Percentiles rank a stretch among this genome's conserved stretches.
phyloP scores from a whole-genome alignment of 2,329 filamentous ascomycete genomes.

The Elsinoe fawcettii region DNA sequence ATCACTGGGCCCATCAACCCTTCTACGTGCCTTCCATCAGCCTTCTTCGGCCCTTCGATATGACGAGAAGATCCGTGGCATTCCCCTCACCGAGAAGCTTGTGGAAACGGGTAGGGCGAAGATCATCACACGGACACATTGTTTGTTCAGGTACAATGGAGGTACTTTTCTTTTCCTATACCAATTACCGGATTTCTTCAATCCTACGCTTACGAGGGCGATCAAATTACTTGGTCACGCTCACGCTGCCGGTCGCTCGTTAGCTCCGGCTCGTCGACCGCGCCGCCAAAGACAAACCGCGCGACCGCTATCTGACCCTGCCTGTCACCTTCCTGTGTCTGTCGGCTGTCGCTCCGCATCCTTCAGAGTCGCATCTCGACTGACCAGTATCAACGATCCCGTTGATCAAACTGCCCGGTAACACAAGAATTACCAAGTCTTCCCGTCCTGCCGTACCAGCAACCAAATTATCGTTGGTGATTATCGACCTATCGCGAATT shows the following conservation, averaged over 20 bases:
- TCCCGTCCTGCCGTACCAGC: conserved; percentile 1
- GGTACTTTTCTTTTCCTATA: neutral
- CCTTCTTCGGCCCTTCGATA: conserved; percentile 16
- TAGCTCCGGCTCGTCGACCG: conserved; percentile 4
- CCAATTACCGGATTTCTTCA: neutral
- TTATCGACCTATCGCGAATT: conserved; percentile 7
- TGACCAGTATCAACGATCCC: conserved; percentile 3
- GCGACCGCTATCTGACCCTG: neutral
- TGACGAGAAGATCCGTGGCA: conserved; percentile 10
- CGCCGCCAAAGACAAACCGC: conserved; percentile 13
- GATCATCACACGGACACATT: conserved; percentile 3
- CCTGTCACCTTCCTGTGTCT: neutral
- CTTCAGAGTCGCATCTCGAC: conserved; percentile 4
- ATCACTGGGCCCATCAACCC: neutral
- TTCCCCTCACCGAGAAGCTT: conserved; percentile 10
- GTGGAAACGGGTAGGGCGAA: conserved; percentile 11
- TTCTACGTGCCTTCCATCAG: conserved; percentile 15
- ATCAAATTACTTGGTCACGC: neutral
- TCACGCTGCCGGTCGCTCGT: neutral
- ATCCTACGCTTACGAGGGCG: neutral
- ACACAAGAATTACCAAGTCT: neutral
- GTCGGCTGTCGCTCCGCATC: conserved; percentile 1
- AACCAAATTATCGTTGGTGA: conserved; percentile 11
- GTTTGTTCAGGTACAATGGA: neutral
- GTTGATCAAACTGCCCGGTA: neutral